Evolutionary conservation across 192 early-diverging fungal genomes (phyloP).

Genomic region (Jimgerdemannia flammicorona): DNA sequence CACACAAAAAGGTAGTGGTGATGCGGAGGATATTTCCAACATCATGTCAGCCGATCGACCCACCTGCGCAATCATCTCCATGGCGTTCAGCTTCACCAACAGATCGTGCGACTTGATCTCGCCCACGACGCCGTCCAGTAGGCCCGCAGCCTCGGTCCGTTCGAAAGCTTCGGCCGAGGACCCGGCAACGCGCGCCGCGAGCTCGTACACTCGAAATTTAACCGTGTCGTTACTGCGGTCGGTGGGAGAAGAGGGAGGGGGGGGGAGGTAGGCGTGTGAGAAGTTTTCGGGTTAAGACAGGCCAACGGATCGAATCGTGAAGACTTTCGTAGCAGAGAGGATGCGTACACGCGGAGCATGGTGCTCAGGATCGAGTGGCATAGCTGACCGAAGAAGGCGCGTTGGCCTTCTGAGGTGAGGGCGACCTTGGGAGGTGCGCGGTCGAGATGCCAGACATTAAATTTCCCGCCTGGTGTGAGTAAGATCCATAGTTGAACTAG

Average conservation of each 20-base stretch:
- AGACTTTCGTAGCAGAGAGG: slow-evolving; percentile 6
- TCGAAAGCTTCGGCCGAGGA: slow-evolving; percentile 32
- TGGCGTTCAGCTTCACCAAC: slow-evolving; percentile 39
- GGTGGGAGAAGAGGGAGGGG: not conserved
- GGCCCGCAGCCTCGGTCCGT: slow-evolving; percentile 22
- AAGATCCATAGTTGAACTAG: not conserved
- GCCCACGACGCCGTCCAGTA: slow-evolving; percentile 24
- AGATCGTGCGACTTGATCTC: slow-evolving; percentile 37
- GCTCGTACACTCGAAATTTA: slow-evolving; percentile 48
- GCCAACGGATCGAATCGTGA: slow-evolving; percentile 8
- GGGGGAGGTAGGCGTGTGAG: not conserved
- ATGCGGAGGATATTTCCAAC: not conserved
- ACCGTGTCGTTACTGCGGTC: slow-evolving; percentile 27
- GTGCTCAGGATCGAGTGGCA: slow-evolving; percentile 15
- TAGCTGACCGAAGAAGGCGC: slow-evolving; percentile 6
- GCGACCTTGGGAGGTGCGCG: not conserved
- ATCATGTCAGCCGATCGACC: not conserved
- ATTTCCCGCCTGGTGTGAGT: not conserved
- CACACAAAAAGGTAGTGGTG: too few relatives aligned
- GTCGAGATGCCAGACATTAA: not conserved
- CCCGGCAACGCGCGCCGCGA: slow-evolving; percentile 28
- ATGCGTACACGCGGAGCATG: slow-evolving; percentile 12
- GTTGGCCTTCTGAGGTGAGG: slow-evolving; percentile 1
- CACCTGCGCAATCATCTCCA: slow-evolving; percentile 44
- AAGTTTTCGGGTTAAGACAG: slow-evolving; percentile 6